Conservation (phyloP, 495 filamentous ascomycete species). For the Penicillium argentinense region DNA sequence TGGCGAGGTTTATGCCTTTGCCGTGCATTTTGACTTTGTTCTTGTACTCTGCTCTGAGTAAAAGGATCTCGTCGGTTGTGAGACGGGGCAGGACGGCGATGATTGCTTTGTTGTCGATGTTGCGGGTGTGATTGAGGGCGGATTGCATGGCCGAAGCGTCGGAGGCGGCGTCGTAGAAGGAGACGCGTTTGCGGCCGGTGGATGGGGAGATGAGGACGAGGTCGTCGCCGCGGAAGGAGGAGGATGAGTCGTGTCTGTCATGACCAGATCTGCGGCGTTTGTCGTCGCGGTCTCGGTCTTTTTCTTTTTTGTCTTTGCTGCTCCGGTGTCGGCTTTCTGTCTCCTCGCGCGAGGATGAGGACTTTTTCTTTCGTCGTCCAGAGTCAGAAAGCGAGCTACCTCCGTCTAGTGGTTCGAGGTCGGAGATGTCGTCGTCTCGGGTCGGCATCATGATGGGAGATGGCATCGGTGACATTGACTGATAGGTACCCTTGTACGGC, state of each 20-base stretch:
- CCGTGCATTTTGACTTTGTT: conserved; percentile 75
- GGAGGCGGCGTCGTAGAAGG: conserved; percentile 70
- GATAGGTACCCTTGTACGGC: conserved; percentile 91
- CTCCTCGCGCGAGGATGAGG: conserved; percentile 24
- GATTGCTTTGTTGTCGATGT: conserved; percentile 65
- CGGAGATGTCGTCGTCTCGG: conserved; percentile 51
- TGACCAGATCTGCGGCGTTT: conserved; percentile 31
- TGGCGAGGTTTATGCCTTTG: conserved; percentile 91
- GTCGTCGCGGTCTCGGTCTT: conserved; percentile 17
- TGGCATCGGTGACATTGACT: conserved; percentile 93
- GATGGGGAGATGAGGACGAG: conserved; percentile 33
- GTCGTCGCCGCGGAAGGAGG: conserved; percentile 15
- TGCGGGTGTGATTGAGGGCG: conserved; percentile 68
- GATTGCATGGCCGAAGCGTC: conserved; percentile 75
- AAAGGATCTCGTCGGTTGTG: conserved; percentile 80
- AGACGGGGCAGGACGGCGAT: conserved; percentile 83
- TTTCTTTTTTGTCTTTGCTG: conserved; percentile 26
- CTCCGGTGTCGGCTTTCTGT: conserved; percentile 3
- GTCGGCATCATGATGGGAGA: conserved; percentile 60
- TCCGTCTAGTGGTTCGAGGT: conserved; percentile 45
- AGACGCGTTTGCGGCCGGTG: conserved; percentile 49
- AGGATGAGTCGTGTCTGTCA: conserved; percentile 27
- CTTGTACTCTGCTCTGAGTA: conserved; percentile 87
- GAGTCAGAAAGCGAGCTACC: conserved; percentile 33
- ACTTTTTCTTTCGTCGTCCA: conserved; percentile 30